Evolutionary conservation across 192 early-diverging fungal species (phyloP), one percentile per base, ranked within the genome.

Genomic region (Linnemannia exigua): DNA sequence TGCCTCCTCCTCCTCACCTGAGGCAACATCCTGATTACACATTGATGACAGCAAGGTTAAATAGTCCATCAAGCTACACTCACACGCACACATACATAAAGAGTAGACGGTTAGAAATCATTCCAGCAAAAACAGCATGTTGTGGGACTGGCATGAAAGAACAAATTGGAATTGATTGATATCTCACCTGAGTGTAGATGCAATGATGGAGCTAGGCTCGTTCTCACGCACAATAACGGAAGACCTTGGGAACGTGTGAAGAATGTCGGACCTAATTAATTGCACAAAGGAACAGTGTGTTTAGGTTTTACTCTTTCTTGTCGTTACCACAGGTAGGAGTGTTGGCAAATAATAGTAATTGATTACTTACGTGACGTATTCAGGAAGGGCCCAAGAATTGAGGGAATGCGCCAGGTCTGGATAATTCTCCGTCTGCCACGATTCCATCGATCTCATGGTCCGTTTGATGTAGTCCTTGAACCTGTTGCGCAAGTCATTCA

Each of bases 161-260:
- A 37, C 47, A 37, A 46, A 19, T 31, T 5, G 41, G 14, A 35
- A 12, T 72, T 3, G 1, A 2, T 15, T 5, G 25, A 16, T 25
- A 28, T 16, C 17, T 6, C 81, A 94, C 88, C 93, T 91, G 47
- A 99, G 88, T 9, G 97, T 94, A 69, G 94, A 96, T 11, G 97
- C 95, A 77, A 99, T 97, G 71, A 99, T 97, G 5, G 96, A 97
- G 80, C 94, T 96, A 16, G 95, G 96, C 72, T 99, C 97, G 22
- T 95, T 89, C 84, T 99, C 96, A 54, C 96, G 91, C 17, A 98
- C 91, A 52, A 98, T 93, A 14, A 98, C 90, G 7, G 92, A 89
- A 2, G 96, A 97, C 37, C 93, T 95, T 16, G 94, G 93, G 76
- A 99, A 95, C 2, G 97, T 89, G 77, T 98, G 97, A 14, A 88